Evolutionary conservation across 441 rosid species (phyloP), one percentile per base, ranked within the genome.

Genomic region (Adansonia gregorii): DNA sequence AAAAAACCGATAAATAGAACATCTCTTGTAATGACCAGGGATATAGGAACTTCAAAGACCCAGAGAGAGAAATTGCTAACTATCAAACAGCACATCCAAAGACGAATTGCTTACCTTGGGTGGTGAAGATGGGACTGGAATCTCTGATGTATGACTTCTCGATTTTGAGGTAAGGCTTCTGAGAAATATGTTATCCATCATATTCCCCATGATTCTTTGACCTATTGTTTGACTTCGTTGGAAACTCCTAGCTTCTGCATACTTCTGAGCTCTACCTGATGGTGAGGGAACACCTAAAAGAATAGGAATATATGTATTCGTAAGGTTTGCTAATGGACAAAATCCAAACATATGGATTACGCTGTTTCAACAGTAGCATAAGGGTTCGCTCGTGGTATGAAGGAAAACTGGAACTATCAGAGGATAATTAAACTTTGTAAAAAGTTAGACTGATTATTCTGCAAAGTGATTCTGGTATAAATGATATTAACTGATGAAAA

Each of bases 171-270:
- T 88, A 80, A 92, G 89, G 85, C 81, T 93, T 87, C 98, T 90
- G 55, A 91, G 85, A 75, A 97, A 91, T 72, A 94, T 79, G 85
- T 89, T 97, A 84, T 94, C 98, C 96, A 95, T 94, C 91, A 90
- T 80, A 78, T 91, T 91, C 64, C 89, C 95, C 88, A 93, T 88
- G 74, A 97, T 84, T 79, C 94, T 88, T 84, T 92, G 99, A 73
- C 99, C 98, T 69, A 95, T 69, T 14, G 97, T 95, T 81, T 95
- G 98, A 87, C 75, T 92, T 67, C 91, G 90, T 76, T 89, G 98
- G 51, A 92, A 56, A 83, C 78, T 80, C 74, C 78, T 83, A 76
- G 85, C 91, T 70, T 91, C 97, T 35, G 82, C 87, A 78, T 87
- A 83, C 77, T 89, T 92, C 76, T 89, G 93, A 27, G 87, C 8